Evolutionary conservation across 805 yeast genomes (phyloP), one percentile per base, ranked within the genome.

Genomic region (Sugiyamaella chiloensis): DNA sequence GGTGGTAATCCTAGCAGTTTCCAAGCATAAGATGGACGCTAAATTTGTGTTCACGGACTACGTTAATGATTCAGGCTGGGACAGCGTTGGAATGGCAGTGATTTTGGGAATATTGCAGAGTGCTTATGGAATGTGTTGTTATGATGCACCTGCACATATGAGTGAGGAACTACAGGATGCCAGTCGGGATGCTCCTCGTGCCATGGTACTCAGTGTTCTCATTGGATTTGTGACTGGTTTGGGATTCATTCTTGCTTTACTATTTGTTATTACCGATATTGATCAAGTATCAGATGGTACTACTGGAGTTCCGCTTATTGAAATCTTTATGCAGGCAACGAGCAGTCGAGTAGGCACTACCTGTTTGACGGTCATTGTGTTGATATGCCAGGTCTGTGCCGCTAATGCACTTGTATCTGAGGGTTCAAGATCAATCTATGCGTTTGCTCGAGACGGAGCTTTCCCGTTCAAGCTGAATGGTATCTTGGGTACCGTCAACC

Each of bases 381-480:
- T 84, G 40, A 69, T 86, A 46, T 24, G 53, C 48, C 63, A 85
- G 3, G 68, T 85, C 59, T 74, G 86, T 44, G 69, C 81, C 20
- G 90, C 88, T 0, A 83, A 89, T 20, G 78, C 85, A 21, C 59
- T 84, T 4, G 71, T 85, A 31, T 86, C 95, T 1, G 83, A 93
- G 0, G 85, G 89, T 1, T 85, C 93, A 2, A 76, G 95, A 73
- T 76, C 83, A n/a, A 85, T 88, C 0, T 86, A 78, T 61, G 84
- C 87, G 21, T 81, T 87, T 67, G 87, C 91, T 44, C 76, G 95
- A 67, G 95, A 87, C 62, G 86, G 82, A 30, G 95, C 89, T 0
- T 65, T 87, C 37, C 95, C 95, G 1, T 78, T 70, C 56, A 75
- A 27, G 48, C 78, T 51, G 69, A 76, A 9, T 59, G 75, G 16